Evolutionary conservation across 1,284 basidiomycete species (phyloP).

Genomic region (Leccinum subspadiceum): DNA sequence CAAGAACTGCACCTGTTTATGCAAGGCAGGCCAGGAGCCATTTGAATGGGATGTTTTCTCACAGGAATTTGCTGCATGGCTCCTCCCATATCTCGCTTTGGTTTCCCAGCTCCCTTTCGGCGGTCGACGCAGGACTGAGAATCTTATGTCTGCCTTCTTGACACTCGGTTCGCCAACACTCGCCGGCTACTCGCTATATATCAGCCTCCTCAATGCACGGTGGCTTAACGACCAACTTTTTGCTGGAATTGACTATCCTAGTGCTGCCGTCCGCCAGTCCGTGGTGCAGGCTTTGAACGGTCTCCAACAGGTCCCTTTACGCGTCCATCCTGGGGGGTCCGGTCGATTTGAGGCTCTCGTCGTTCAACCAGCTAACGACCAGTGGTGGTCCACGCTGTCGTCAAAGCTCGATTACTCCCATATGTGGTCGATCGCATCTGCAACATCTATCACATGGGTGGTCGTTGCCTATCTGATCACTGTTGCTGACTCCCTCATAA

Average conservation of each 20-base stretch:
- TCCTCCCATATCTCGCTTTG: constrained; percentile 43
- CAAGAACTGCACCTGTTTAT: constrained; percentile 12
- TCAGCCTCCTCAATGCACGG: constrained; percentile 33
- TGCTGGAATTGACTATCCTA: constrained; percentile 20
- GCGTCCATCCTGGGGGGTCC: constrained; percentile 20
- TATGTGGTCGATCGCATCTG: constrained; percentile 41
- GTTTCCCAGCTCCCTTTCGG: constrained; percentile 46
- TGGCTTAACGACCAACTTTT: constrained; percentile 30
- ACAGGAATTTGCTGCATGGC: constrained; percentile 42
- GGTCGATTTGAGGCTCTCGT: constrained; percentile 30
- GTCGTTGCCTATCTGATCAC: constrained; percentile 43
- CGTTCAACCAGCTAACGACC: constrained; percentile 33
- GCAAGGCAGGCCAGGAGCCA: constrained; percentile 29
- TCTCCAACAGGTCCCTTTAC: constrained; percentile 34
- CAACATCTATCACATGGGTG: constrained; percentile 41
- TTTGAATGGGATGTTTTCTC: constrained; percentile 40
- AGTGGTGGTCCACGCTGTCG: constrained; percentile 30
- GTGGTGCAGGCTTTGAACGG: constrained; percentile 25
- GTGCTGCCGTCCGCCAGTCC: constrained; percentile 8
- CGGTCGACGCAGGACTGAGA: constrained; percentile 23
- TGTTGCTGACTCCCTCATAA: constrained; percentile 38
- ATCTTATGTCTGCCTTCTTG: constrained; percentile 32
- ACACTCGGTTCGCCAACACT: constrained; percentile 36
- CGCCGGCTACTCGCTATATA: constrained; percentile 33
- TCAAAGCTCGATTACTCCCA: constrained; percentile 27